Conservation (phyloP, 176 grass and related monocot genomes). For the Coix lacrymajobi region DNA sequence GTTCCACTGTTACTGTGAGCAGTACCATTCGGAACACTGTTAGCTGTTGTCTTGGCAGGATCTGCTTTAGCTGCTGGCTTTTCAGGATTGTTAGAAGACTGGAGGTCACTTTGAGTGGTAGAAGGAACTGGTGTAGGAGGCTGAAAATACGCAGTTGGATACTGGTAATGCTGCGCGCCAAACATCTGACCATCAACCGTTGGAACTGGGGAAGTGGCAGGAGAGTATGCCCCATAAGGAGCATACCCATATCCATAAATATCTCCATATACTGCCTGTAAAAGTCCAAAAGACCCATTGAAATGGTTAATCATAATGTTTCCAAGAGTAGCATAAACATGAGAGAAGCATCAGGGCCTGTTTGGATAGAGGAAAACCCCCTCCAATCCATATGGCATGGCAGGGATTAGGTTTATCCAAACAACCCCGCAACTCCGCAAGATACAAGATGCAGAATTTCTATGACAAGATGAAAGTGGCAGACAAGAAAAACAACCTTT, state of each 20-base stretch:
- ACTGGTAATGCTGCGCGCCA: slow-evolving; percentile 73
- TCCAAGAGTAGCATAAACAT: not conserved
- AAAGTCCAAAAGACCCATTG: not conserved
- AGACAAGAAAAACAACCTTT: slow-evolving; percentile 13
- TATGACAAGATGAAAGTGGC: slow-evolving; percentile 30
- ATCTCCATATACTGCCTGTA: slow-evolving; percentile 84
- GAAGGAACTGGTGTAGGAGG: slow-evolving; percentile 53
- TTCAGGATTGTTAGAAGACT: slow-evolving; percentile 47
- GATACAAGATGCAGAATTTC: not conserved
- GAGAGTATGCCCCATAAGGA: slow-evolving; percentile 70
- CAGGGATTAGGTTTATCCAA: not conserved
- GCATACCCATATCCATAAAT: slow-evolving; percentile 97
- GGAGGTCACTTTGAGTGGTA: slow-evolving; percentile 43
- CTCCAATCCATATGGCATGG: no score
- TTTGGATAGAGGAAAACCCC: not conserved
- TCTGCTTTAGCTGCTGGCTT: slow-evolving; percentile 53
- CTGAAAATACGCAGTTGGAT: slow-evolving; percentile 67
- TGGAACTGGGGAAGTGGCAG: slow-evolving; percentile 80
- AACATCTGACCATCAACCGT: slow-evolving; percentile 81
- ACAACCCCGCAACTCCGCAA: not conserved
- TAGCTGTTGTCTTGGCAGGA: slow-evolving; percentile 40
- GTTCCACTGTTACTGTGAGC: slow-evolving; percentile 46
- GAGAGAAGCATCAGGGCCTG: not conserved
- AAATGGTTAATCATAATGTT: not conserved
- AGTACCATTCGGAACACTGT: slow-evolving; percentile 57